Base-by-base conservation (phyloP, 1,284 basidiomycete species). In the Ustilago bromivora region DNA sequence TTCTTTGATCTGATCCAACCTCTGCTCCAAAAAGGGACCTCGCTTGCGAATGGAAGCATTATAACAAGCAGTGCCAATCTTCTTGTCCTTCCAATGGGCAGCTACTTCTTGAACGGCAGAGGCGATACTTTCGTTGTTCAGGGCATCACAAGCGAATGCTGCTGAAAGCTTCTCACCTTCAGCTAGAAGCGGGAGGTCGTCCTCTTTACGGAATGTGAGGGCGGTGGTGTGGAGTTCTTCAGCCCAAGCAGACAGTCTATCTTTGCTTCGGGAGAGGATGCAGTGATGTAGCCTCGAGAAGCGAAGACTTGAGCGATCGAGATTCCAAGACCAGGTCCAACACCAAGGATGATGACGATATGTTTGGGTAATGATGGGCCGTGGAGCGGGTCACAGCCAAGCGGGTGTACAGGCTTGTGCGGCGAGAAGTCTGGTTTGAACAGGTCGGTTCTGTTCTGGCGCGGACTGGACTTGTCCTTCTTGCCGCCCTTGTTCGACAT, bases 301-400 rank as follows among this genome's bases (percentile, higher is more conserved):
- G 80, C 82, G 52, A 83, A 83, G 0, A 65, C 55, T 28, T 65
- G 66, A 2, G 82, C 82, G 32, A 83, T 79, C 0, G 57, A 51
- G 8, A 82, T 52, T 0, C 82, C 82, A 11, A 83, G 57, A 4
- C 82, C 82, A 6, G 80, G 82, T 2, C 82, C 80, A 0, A 83
- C 79, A 11, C 80, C 80, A 13, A 82, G 69, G 7, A 80, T 52
- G 10, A 80, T 56, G 2, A 82, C 77, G 3, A 82, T 54, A 54
- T 82, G 80, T n/a, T 77, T 53, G 2, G 56, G 12, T 2, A 66
- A 49, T 5, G 55, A 11, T 1, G 80, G 80, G 1, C 80, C 80
- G 38, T 82, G 78, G 7, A 80, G 54, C 9, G 67, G 38, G 34
- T 74, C 67, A 8, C 58, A 38, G 3, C 80, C 80, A 19, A 82